These are phyloP conservation scores for Proliferodiscus dingleyae DNA, from an alignment of 2,329 filamentous ascomycete genomes.

Conservation along the genomic window DNA sequence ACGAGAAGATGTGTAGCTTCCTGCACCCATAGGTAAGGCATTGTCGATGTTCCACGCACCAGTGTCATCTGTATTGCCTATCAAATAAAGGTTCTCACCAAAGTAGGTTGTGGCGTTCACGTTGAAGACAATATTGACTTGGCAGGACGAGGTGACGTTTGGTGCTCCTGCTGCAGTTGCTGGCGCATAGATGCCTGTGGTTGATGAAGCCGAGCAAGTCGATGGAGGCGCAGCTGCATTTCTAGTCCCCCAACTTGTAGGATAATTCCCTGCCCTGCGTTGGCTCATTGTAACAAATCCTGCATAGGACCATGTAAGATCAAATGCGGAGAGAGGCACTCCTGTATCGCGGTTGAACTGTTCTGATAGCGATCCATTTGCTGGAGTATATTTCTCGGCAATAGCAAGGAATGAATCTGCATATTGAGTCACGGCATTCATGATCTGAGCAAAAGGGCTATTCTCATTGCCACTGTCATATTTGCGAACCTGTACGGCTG, in stretches of 20 bases:
- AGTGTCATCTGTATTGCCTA: constrained; percentile 39
- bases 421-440: constrained; percentile 58
- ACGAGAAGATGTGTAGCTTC: constrained; percentile 37
- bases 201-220: constrained; percentile 43
- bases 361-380: constrained; percentile 59
- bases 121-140: constrained; percentile 39
- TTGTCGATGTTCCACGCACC: constrained; percentile 37
- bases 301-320: constrained; percentile 72
- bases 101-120: constrained; percentile 43
- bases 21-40: constrained; percentile 34
- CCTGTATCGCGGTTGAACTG: constrained; percentile 56
- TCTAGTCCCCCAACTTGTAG: constrained; percentile 49
- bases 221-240: constrained; percentile 42
- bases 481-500: constrained; percentile 54
- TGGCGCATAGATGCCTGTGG: constrained; percentile 45
- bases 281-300: constrained; percentile 59
- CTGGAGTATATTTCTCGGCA: constrained; percentile 45
- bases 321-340: constrained; percentile 53
- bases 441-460: constrained; percentile 43
- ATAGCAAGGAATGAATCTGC: constrained; percentile 50
- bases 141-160: constrained; percentile 24
- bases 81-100: constrained; percentile 44
- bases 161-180: constrained; percentile 40
- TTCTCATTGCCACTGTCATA: constrained; percentile 56
- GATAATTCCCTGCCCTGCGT: constrained; percentile 49